Conservation (phyloP, 78 protist species). For the Dictyostelium intermedium region DNA sequence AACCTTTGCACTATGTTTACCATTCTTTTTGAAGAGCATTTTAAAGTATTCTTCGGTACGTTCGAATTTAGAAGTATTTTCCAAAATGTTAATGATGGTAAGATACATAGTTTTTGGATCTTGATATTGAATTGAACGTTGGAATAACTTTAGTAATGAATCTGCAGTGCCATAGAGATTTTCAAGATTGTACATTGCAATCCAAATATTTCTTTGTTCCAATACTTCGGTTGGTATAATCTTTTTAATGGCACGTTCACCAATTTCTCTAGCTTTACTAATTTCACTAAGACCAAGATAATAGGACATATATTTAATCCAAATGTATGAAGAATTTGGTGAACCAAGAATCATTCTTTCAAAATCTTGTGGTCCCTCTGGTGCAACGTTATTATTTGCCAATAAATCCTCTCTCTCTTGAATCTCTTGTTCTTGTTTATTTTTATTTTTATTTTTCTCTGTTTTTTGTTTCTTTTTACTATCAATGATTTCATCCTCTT, state of each 20-base stretch:
- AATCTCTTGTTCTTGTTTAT: slow-evolving; percentile 34
- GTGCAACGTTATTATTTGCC: slow-evolving; percentile 38
- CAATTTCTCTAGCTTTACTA: slow-evolving; percentile 92
- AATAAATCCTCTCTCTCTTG: slow-evolving; percentile 48
- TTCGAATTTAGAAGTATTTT: slow-evolving; percentile 24
- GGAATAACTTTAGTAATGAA: slow-evolving; percentile 63
- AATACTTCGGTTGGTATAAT: slow-evolving; percentile 64
- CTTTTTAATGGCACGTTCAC: slow-evolving; percentile 90
- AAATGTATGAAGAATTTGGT: slow-evolving; percentile 90
- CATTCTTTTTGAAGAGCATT: slow-evolving; percentile 76
- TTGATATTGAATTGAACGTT: slow-evolving; percentile 75
- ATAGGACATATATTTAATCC: slow-evolving; percentile 96
- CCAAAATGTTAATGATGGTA: slow-evolving; percentile 24
- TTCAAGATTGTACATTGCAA: slow-evolving; percentile 95
- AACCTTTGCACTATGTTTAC: slow-evolving; percentile 43
- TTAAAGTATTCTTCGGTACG: slow-evolving; percentile 67
- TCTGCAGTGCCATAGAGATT: slow-evolving; percentile 86
- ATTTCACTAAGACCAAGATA: slow-evolving; percentile 81
- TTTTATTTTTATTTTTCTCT: slow-evolving; percentile 13
- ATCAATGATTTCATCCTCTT: slow-evolving; percentile 33
- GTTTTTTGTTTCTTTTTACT: slow-evolving; percentile 37
- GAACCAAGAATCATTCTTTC: slow-evolving; percentile 92
- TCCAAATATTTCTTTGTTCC: slow-evolving; percentile 95
- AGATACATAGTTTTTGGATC: slow-evolving; percentile 83
- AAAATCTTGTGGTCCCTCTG: slow-evolving; percentile 92